Conservation (phyloP, 2,329 filamentous ascomycete genomes). For the Erysiphe pulchra region DNA sequence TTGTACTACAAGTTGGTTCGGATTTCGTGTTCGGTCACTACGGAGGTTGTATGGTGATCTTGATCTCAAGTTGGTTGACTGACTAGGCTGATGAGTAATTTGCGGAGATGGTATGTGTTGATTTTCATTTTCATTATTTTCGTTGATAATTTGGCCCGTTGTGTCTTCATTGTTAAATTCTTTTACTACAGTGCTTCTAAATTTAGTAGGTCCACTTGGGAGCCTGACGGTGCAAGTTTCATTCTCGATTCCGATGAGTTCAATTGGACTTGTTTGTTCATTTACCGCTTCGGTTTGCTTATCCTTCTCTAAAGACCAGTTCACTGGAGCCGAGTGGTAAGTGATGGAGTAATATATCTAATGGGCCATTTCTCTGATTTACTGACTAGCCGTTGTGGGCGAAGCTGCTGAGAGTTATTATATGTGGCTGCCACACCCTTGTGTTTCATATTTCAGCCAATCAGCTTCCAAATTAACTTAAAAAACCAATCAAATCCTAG, state of each 20-base stretch:
- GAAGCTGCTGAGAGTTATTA: too few species aligned
- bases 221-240: neutral
- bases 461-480: too few species aligned
- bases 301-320: slow-evolving; percentile 1
- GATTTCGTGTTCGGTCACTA: too few species aligned
- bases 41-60: too few species aligned
- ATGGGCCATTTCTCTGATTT: neutral
- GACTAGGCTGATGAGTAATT: neutral
- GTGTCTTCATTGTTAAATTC: neutral
- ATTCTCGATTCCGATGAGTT: neutral
- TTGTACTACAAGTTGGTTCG: too few species aligned
- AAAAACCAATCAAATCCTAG: too few species aligned
- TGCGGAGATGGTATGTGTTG: neutral
- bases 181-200: neutral
- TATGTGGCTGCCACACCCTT: too few species aligned
- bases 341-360: neutral
- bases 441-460: too few species aligned
- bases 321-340: neutral
- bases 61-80: too few species aligned
- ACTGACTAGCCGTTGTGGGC: neutral
- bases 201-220: neutral
- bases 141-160: neutral
- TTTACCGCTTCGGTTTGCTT: neutral
- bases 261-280: neutral
- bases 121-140: neutral